A percentile compares a stretch with the other conserved stretches of the same genome.
Evolutionary conservation across 2,329 filamentous ascomycete genomes (phyloP).

Genomic region (Ophioceras dolichostomum): DNA sequence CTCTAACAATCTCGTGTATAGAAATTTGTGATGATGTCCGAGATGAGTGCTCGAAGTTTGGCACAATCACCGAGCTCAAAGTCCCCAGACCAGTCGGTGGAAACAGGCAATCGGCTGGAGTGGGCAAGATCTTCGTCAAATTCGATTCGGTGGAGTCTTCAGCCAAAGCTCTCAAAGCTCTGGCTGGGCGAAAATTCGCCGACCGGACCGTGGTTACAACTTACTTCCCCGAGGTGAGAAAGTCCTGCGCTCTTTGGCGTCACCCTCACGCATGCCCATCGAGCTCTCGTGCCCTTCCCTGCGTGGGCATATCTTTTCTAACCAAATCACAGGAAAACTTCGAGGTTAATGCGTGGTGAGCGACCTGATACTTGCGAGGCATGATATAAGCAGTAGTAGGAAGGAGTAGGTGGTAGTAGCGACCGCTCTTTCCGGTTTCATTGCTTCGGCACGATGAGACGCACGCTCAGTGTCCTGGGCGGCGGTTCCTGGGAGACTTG

Average conservation of each 20-base stretch:
- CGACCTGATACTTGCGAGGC: too few relatives aligned
- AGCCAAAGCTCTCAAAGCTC: conserved; percentile 72
- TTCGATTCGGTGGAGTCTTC: conserved; percentile 70
- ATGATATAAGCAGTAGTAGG: too few relatives aligned
- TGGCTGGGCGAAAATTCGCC: conserved; percentile 91
- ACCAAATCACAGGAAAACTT: conserved; percentile 67
- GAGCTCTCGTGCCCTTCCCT: too few relatives aligned
- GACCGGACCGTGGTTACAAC: conserved; percentile 94
- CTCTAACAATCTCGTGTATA: conserved; percentile 21
- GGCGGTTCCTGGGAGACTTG: too few relatives aligned
- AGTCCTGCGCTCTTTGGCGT: neutral
- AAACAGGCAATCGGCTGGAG: conserved; percentile 71
- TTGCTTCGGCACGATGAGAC: too few relatives aligned
- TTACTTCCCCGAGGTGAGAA: conserved; percentile 78
- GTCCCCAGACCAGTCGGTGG: conserved; percentile 78
- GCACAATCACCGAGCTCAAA: conserved; percentile 76
- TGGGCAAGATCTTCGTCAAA: conserved; percentile 97
- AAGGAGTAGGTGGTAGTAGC: too few relatives aligned
- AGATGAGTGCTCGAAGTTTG: conserved; percentile 90
- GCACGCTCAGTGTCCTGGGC: too few relatives aligned
- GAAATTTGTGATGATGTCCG: conserved; percentile 94
- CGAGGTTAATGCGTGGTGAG: conserved; percentile 80
- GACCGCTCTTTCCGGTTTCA: too few relatives aligned
- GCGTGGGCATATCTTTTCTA: too few relatives aligned
- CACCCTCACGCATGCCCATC: too few relatives aligned